These are phyloP conservation scores for Metarhizium anisopliae DNA, from an alignment of 2,329 filamentous ascomycete genomes.

Conservation along the genomic window DNA sequence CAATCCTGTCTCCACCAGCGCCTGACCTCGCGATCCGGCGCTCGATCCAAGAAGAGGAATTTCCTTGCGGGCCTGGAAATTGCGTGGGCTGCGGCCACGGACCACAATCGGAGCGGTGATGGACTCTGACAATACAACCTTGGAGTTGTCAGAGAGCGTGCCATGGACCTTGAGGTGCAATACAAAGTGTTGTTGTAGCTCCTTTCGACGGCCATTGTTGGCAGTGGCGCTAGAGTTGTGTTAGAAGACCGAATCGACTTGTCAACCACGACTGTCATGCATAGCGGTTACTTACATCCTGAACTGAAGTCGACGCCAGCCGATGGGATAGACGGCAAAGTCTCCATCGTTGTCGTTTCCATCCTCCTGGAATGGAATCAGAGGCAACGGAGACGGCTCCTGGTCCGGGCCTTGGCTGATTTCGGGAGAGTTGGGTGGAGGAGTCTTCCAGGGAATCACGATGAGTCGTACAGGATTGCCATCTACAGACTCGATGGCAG, in stretches of 20 bases:
- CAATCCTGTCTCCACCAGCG: conserved; percentile 53
- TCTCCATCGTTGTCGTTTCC: conserved; percentile 59
- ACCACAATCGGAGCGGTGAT: conserved; percentile 89
- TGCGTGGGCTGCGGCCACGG: conserved; percentile 82
- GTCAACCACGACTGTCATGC: not conserved
- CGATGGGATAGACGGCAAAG: conserved; percentile 83
- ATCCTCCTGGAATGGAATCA: conserved; percentile 59
- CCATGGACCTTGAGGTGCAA: conserved; percentile 79
- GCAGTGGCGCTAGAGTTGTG: conserved; percentile 62
- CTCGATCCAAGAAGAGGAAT: conserved; percentile 75
- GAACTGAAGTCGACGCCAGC: conserved; percentile 90
- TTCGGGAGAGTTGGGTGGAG: conserved; percentile 67
- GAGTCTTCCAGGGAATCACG: conserved; percentile 96
- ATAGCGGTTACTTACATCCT: conserved; percentile 49
- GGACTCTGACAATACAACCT: conserved; percentile 73
- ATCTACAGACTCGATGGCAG: conserved; percentile 90
- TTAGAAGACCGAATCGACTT: not conserved
- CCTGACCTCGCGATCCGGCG: conserved; percentile 69
- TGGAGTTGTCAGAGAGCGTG: conserved; percentile 74
- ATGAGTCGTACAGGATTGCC: conserved; percentile 88
- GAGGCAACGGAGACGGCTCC: conserved; percentile 73
- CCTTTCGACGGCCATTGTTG: conserved; percentile 90
- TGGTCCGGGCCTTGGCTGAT: conserved; percentile 61
- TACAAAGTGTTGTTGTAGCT: conserved; percentile 93
- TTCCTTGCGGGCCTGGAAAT: conserved; percentile 91